A percentile compares a stretch with the other conserved stretches of the same genome.
These are phyloP conservation scores for Globisporangium viniferum DNA, from an alignment of 352 stramenopile species.

Conservation along the genomic window DNA sequence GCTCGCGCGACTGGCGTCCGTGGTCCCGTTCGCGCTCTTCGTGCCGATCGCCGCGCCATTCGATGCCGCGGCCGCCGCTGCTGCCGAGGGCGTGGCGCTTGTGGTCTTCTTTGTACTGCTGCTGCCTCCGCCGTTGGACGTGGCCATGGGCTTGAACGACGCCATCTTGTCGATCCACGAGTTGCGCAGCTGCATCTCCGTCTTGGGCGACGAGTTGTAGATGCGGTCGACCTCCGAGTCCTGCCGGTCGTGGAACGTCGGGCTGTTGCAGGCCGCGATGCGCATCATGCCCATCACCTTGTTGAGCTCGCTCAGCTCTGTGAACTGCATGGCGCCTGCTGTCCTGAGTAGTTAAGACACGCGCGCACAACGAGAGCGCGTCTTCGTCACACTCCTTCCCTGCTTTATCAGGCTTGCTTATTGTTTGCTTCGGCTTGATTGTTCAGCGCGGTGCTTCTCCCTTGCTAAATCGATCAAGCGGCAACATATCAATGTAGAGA, in stretches of 20 bases:
- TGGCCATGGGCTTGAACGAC: slow-evolving; percentile 57
- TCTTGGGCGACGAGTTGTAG: slow-evolving; percentile 88
- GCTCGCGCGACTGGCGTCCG: slow-evolving; percentile 17
- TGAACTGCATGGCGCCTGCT: slow-evolving; percentile 76
- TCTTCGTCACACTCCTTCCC: no score
- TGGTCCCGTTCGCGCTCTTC: not conserved
- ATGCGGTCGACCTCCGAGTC: slow-evolving; percentile 89
- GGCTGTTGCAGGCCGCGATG: slow-evolving; percentile 77
- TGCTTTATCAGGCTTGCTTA: not conserved
- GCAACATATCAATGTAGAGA: not conserved
- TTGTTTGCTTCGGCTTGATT: not conserved
- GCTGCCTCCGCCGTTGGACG: slow-evolving; percentile 18
- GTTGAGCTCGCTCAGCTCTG: slow-evolving; percentile 85
- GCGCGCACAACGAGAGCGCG: not conserved
- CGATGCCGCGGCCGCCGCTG: not conserved
- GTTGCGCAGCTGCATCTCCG: slow-evolving; percentile 82
- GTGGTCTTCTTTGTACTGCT: slow-evolving; percentile 50
- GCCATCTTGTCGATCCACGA: slow-evolving; percentile 89
- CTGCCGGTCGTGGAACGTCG: slow-evolving; percentile 86
- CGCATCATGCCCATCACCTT: slow-evolving; percentile 82
- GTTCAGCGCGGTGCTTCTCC: not conserved
- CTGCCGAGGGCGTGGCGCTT: slow-evolving; percentile 7
- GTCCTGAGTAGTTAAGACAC: not conserved
- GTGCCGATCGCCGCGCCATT: not conserved
- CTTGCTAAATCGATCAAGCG: not conserved